Conservation (phyloP, 2,329 filamentous ascomycete genomes). For the Arthrobotrys megalospora region DNA sequence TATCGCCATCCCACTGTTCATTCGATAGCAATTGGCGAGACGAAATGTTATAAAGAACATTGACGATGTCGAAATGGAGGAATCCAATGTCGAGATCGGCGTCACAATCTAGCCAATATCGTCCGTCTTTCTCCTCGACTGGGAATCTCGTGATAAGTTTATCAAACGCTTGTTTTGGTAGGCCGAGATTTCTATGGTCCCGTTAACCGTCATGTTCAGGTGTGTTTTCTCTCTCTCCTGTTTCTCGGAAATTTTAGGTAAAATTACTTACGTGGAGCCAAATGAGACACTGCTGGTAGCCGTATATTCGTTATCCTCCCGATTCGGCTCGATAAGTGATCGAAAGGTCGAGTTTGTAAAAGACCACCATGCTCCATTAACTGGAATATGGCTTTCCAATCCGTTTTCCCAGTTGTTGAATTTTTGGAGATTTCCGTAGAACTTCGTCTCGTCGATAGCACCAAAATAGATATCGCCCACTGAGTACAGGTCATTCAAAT, state of each 20-base stretch:
- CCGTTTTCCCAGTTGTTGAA: slow-evolving; percentile 28
- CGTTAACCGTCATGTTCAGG: not conserved
- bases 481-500: slow-evolving; percentile 41
- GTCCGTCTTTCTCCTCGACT: slow-evolving; percentile 13
- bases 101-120: slow-evolving; percentile 27
- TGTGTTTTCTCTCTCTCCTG: not conserved
- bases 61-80: slow-evolving; percentile 39
- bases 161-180: slow-evolving; percentile 33
- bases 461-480: slow-evolving; percentile 45
- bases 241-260: not conserved
- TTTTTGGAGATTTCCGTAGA: slow-evolving; percentile 47
- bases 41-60: slow-evolving; percentile 43
- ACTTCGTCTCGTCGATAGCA: slow-evolving; percentile 46
- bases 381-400: slow-evolving; percentile 39
- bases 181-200: slow-evolving; percentile 19
- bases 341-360: slow-evolving; percentile 18
- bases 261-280: slow-evolving; percentile 40
- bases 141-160: slow-evolving; percentile 17
- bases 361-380: slow-evolving; percentile 48
- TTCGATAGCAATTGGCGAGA: slow-evolving; percentile 37
- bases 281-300: slow-evolving; percentile 27
- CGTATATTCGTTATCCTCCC: slow-evolving; percentile 36
- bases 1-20: slow-evolving; percentile 32
- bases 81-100: slow-evolving; percentile 31
- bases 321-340: slow-evolving; percentile 29